Percentiles rank a stretch among this genome's conserved stretches.
Evolutionary conservation across 768 basidiomycete species (phyloP).

Genomic region (Collybiopsis luxurians): DNA sequence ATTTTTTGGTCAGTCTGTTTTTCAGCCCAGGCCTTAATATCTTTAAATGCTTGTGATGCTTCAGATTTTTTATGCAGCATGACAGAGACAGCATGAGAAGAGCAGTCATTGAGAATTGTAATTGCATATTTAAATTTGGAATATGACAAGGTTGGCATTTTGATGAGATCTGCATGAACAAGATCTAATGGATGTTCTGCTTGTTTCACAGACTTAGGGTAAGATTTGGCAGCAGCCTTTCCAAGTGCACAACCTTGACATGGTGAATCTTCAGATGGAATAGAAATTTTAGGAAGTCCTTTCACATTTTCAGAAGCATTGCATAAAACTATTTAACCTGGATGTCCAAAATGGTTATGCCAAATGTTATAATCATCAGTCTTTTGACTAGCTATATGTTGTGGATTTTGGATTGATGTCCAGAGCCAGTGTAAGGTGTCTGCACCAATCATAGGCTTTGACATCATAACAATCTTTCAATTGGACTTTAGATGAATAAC

Average conservation of each 20-base stretch:
- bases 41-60: not conserved
- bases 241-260: conserved; percentile 19
- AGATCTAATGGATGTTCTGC: conserved; percentile 14
- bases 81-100: not conserved
- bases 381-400: too few species aligned
- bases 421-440: too few species aligned
- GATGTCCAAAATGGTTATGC: not conserved
- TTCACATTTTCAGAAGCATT: not conserved
- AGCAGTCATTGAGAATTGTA: not conserved
- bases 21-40: too few species aligned
- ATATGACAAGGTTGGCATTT: not conserved
- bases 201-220: conserved; percentile 11
- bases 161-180: conserved; percentile 22
- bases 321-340: not conserved
- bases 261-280: not conserved
- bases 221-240: conserved; percentile 19
- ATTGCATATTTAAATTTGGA: not conserved
- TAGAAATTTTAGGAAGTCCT: not conserved
- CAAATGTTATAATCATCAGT: not conserved
- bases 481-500: too few species aligned
- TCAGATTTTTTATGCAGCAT: not conserved
- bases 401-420: too few species aligned
- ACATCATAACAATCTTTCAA: too few species aligned
- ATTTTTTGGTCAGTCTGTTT: too few species aligned
- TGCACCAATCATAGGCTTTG: too few species aligned